These are phyloP conservation scores for Dissophora ornata DNA, from an alignment of 192 early-diverging fungal species.

Conservation along the genomic window DNA sequence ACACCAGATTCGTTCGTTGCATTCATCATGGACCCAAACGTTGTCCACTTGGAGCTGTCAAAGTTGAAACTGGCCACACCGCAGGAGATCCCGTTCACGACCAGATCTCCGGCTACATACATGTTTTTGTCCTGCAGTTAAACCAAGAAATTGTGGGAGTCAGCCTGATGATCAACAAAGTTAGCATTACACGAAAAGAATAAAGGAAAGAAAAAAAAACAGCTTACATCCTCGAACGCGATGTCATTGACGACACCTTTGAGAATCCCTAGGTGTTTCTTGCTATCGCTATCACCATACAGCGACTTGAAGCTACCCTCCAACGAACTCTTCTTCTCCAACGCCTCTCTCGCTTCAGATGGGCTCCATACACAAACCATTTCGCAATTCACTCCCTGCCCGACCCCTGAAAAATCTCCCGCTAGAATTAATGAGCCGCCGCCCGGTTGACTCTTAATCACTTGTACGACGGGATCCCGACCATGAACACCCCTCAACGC, in stretches of 20 bases:
- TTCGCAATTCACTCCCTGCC: constrained; percentile 17
- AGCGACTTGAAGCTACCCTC: constrained; percentile 28
- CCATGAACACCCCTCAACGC: not conserved
- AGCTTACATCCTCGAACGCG: constrained; percentile 40
- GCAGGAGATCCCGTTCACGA: constrained; percentile 32
- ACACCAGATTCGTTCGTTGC: not conserved
- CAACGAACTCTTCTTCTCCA: constrained; percentile 24
- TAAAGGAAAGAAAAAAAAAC: not conserved
- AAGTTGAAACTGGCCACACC: constrained; percentile 66
- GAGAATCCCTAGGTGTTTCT: constrained; percentile 27
- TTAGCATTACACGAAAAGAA: not conserved
- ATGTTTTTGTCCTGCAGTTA: constrained; percentile 52
- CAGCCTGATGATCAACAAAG: no score
- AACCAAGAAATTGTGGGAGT: no score
- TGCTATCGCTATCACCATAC: constrained; percentile 20
- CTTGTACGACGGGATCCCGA: constrained; percentile 19
- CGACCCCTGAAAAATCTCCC: constrained; percentile 40
- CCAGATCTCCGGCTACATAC: constrained; percentile 57
- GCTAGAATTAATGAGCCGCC: constrained; percentile 20
- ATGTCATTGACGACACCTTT: constrained; percentile 50
- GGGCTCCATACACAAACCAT: constrained; percentile 32
- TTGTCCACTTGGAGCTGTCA: constrained; percentile 57
- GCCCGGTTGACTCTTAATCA: constrained; percentile 35
- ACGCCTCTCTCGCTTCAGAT: constrained; percentile 13
- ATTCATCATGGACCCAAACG: constrained; percentile 43